These are phyloP conservation scores for Hypomyces rosellus DNA, from an alignment of 2,329 filamentous ascomycete genomes.

Conservation along the genomic window DNA sequence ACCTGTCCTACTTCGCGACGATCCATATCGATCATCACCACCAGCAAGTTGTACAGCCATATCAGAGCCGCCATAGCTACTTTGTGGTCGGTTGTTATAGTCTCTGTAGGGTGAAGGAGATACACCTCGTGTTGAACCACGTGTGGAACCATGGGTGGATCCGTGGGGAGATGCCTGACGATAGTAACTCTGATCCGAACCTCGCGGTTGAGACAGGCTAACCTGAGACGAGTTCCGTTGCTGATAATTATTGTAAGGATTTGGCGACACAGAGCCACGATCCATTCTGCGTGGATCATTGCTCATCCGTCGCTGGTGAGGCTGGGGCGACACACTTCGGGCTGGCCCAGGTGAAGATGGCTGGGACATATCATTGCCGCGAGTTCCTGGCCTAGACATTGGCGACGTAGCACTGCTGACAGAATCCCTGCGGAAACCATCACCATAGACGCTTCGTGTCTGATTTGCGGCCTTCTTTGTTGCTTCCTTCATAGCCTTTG, in stretches of 20 bases:
- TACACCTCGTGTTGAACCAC: conserved; percentile 38
- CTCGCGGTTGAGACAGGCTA: conserved; percentile 36
- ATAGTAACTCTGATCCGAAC: conserved; percentile 46
- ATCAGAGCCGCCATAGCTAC: conserved; percentile 44
- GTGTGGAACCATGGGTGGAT: conserved; percentile 37
- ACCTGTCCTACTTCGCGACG: conserved; percentile 42
- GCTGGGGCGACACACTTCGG: conserved; percentile 57
- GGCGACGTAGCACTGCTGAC: conserved; percentile 26
- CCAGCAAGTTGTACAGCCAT: conserved; percentile 65
- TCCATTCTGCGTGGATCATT: conserved; percentile 37
- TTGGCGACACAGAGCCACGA: conserved; percentile 53
- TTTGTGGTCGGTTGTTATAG: conserved; percentile 42
- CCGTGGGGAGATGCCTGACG: conserved; percentile 47
- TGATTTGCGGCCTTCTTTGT: conserved; percentile 83
- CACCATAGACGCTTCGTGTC: conserved; percentile 69
- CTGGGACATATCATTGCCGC: conserved; percentile 53
- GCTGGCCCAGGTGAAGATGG: conserved; percentile 63
- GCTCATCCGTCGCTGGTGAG: conserved; percentile 45
- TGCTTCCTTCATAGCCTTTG: conserved; percentile 90
- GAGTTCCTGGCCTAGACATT: conserved; percentile 51
- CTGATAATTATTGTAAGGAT: conserved; percentile 48
- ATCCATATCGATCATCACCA: conserved; percentile 53
- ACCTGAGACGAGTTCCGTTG: conserved; percentile 31
- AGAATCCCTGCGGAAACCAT: conserved; percentile 26
- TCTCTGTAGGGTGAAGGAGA: conserved; percentile 45